These are phyloP conservation scores for Tulasnella sp. DNA, from an alignment of 768 basidiomycete genomes.

Conservation along the genomic window DNA sequence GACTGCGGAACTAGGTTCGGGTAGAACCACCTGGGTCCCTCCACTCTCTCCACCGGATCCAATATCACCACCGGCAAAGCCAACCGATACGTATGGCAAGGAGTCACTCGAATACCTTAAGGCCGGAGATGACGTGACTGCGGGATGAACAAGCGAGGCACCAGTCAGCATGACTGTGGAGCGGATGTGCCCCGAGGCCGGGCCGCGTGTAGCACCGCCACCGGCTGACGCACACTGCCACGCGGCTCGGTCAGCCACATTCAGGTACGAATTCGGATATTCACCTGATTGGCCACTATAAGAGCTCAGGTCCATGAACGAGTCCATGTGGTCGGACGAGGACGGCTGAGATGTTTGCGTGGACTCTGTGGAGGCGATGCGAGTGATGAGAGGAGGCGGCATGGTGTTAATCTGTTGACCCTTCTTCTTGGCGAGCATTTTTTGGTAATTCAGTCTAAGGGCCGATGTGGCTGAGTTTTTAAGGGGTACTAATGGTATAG, in stretches of 20 bases:
- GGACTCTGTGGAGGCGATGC: not conserved
- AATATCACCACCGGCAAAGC: slow-evolving; percentile 1
- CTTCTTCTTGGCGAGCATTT: slow-evolving; percentile 1
- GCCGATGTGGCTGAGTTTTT: not conserved
- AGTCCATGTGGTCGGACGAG: not conserved
- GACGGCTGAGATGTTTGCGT: too few relatives aligned
- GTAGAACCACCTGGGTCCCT: not conserved
- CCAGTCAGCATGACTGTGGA: slow-evolving; percentile 3
- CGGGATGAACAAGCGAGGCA: not conserved
- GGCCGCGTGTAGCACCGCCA: not conserved
- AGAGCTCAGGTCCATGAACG: not conserved
- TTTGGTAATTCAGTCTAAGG: not conserved
- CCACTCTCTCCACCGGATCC: not conserved
- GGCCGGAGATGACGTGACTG: not conserved
- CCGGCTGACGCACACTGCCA: not conserved
- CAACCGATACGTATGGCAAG: not conserved
- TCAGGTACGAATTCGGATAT: not conserved
- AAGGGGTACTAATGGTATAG: not conserved
- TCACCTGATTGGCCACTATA: slow-evolving; percentile 11
- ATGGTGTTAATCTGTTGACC: not conserved
- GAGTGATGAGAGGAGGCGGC: not conserved
- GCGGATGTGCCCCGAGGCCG: not conserved
- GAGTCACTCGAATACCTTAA: not conserved
- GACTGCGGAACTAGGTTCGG: not conserved
- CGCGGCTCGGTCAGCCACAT: not conserved